Percentiles rank a stretch among this genome's conserved stretches.
Evolutionary conservation across 306 rosid species (phyloP).

Genomic region (Vigna nakashimae): DNA sequence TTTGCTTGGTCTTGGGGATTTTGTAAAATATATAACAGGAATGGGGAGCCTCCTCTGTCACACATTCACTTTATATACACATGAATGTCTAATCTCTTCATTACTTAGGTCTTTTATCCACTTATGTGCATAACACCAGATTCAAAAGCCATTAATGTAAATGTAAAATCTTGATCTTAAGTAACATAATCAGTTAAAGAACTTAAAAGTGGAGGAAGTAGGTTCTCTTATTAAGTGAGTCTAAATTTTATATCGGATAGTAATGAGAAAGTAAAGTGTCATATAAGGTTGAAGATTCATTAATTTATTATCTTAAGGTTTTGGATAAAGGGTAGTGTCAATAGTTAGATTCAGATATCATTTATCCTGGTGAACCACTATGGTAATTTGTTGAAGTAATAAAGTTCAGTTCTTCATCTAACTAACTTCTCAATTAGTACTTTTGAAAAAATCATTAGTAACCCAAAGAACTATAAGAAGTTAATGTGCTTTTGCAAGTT

Average conservation of each 20-base stretch:
- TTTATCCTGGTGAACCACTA: too few species aligned
- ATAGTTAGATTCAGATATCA: too few species aligned
- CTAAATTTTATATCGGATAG: too few species aligned
- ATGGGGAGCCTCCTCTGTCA: not conserved
- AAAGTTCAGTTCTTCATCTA: not conserved
- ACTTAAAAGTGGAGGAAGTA: not conserved
- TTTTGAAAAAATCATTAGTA: not conserved
- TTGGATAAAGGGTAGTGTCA: too few species aligned
- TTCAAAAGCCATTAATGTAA: conserved; percentile 8
- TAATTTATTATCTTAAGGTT: too few species aligned
- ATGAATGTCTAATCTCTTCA: not conserved
- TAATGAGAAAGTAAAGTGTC: too few species aligned
- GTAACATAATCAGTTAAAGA: not conserved
- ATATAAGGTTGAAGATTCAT: too few species aligned
- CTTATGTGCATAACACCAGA: not conserved
- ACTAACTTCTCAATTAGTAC: not conserved
- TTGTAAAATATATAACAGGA: not conserved
- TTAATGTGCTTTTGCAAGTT: not conserved
- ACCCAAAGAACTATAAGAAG: conserved; percentile 1
- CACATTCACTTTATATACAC: not conserved
- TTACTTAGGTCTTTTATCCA: not conserved
- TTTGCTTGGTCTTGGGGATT: not conserved
- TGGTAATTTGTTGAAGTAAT: not conserved
- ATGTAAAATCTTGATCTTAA: not conserved
- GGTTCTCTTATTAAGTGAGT: too few species aligned